Conservation (phyloP, 176 grass and related monocot genomes). For the Phyllostachys edulis region DNA sequence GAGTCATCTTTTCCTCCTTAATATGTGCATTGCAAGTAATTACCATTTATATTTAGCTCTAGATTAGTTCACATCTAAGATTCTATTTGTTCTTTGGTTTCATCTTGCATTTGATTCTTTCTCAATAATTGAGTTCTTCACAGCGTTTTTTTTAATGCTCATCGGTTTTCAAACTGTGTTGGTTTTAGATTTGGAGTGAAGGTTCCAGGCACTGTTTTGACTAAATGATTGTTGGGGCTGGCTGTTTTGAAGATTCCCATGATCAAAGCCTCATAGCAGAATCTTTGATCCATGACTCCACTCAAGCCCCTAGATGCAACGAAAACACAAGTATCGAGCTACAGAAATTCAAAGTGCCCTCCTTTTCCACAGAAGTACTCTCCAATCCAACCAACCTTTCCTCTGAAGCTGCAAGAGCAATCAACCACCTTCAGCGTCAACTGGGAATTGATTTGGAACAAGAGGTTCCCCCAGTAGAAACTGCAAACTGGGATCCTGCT, state of each 20-base stretch:
- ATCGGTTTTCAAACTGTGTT: conserved; percentile 33
- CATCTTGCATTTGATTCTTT: conserved; percentile 25
- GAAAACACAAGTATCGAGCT: conserved; percentile 14
- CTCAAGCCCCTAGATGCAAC: conserved; percentile 37
- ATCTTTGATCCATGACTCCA: conserved; percentile 50
- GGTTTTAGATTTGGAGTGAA: conserved; percentile 41
- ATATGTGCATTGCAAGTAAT: conserved; percentile 29
- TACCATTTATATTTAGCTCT: conserved; percentile 16
- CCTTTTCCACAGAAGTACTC: conserved; percentile 55
- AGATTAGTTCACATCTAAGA: conserved; percentile 1
- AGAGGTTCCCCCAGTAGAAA: conserved; percentile 34
- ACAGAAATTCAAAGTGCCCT: conserved; percentile 37
- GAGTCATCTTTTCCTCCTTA: conserved; percentile 24
- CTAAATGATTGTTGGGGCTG: conserved; percentile 62
- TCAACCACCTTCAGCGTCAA: conserved; percentile 48
- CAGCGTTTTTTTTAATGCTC: conserved; percentile 19
- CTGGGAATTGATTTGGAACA: conserved; percentile 55
- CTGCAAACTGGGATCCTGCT: conserved; percentile 53
- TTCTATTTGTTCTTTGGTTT: conserved; percentile 21
- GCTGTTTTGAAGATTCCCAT: conserved; percentile 45
- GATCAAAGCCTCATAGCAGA: conserved; percentile 50
- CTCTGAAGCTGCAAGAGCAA: conserved; percentile 38
- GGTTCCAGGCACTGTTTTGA: background rate
- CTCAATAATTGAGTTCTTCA: conserved; percentile 34
- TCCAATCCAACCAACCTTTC: conserved; percentile 32